These are phyloP conservation scores for Suillus variegatus DNA, from an alignment of 768 basidiomycete species.

Conservation along the genomic window DNA sequence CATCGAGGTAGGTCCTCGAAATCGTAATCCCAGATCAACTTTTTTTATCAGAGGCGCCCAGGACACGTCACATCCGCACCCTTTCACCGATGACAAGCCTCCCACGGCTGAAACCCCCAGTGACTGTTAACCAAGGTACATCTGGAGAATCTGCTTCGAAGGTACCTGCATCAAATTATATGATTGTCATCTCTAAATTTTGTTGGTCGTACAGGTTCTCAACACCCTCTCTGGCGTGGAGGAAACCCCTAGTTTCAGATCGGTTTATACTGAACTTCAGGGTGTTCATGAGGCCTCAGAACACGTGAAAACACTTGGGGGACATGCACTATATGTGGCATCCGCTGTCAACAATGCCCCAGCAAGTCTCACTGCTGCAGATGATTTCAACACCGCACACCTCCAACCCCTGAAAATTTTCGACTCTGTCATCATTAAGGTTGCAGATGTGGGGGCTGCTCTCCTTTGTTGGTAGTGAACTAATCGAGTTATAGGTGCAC, in stretches of 20 bases:
- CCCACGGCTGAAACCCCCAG: too few species aligned
- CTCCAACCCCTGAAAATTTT: slow-evolving; percentile 5
- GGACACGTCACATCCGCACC: too few species aligned
- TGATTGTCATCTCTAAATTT: background rate
- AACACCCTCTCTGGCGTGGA: background rate
- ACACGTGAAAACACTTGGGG: background rate
- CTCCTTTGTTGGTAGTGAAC: background rate
- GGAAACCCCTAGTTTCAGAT: background rate
- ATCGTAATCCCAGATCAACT: too few species aligned
- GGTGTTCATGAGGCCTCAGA: background rate
- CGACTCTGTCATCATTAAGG: background rate
- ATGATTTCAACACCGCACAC: background rate
- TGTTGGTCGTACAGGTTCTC: background rate
- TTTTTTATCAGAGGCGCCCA: too few species aligned
- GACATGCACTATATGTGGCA: background rate
- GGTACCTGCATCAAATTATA: background rate
- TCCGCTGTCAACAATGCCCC: background rate
- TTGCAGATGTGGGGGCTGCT: background rate
- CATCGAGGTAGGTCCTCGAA: too few species aligned
- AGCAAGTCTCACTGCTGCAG: background rate
- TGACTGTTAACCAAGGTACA: too few species aligned
- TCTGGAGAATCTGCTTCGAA: too few species aligned
- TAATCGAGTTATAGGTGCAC: slow-evolving; percentile 2
- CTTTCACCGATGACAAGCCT: too few species aligned
- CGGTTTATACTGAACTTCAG: background rate